Percentiles rank a stretch among this genome's conserved stretches.
Evolutionary conservation across 1,139 yeast genomes (phyloP).

Genomic region (Taphrina deformans): DNA sequence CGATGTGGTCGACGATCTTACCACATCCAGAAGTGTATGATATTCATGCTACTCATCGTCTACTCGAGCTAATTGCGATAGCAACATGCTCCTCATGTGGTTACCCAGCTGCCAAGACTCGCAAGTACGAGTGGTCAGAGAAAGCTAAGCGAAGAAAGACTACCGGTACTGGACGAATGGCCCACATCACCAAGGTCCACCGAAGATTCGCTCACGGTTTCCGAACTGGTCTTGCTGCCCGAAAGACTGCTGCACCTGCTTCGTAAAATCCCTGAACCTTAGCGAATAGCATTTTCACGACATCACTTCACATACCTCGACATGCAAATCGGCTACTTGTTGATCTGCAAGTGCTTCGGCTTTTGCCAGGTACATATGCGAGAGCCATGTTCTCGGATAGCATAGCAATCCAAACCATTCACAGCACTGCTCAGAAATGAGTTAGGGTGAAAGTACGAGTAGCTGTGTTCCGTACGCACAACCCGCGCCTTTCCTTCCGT

Average conservation of each 20-base stretch:
- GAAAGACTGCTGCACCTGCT: constrained; percentile 31
- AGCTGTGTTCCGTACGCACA: constrained; percentile 23
- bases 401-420: constrained; percentile 16
- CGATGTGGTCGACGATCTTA: constrained; percentile 94
- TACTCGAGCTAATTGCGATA: not conserved
- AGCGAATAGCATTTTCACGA: constrained; percentile 14
- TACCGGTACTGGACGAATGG: constrained; percentile 99
- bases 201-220: constrained; percentile 99
- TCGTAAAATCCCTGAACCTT: constrained; percentile 6
- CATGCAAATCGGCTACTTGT: not conserved
- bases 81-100: constrained; percentile 96
- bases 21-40: constrained; percentile 89
- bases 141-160: constrained; percentile 99
- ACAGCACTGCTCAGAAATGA: constrained; percentile 29
- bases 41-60: too few species aligned
- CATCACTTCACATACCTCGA: not conserved
- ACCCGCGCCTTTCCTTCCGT: too few species aligned
- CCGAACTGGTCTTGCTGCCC: constrained; percentile 60
- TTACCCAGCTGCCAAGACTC: constrained; percentile 99
- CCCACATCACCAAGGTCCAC: constrained; percentile 93
- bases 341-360: not conserved
- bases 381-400: not conserved
- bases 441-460: constrained; percentile 31
- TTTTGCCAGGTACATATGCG: not conserved
- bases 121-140: constrained; percentile 76